These are phyloP conservation scores for Vigna radiata DNA, from an alignment of 306 rosid genomes.

Conservation along the genomic window DNA sequence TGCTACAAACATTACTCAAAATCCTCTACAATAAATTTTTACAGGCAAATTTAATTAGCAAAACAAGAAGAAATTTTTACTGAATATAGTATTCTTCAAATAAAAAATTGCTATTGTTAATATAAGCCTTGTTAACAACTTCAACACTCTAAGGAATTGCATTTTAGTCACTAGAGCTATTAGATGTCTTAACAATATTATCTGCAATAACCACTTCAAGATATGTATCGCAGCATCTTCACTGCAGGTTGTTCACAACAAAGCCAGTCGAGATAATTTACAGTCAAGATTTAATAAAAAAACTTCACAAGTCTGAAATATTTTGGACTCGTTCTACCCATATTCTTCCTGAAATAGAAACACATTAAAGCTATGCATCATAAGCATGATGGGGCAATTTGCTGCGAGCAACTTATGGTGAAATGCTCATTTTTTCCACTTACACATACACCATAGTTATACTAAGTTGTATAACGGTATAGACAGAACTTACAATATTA, in stretches of 20 bases:
- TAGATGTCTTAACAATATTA: slow-evolving; percentile 9
- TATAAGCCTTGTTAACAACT: slow-evolving; percentile 23
- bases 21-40: background rate
- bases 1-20: background rate
- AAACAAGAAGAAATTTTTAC: background rate
- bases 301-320: slow-evolving; percentile 1
- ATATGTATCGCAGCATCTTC: background rate
- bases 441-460: slow-evolving; percentile 20
- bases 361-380: background rate
- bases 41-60: background rate
- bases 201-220: slow-evolving; percentile 16
- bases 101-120: background rate
- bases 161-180: slow-evolving; percentile 12
- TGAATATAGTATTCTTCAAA: background rate
- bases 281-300: slow-evolving; percentile 1
- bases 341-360: slow-evolving; percentile 5
- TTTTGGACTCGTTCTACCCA: slow-evolving; percentile 13
- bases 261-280: background rate
- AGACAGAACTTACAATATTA: slow-evolving; percentile 78
- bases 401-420: background rate
- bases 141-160: background rate
- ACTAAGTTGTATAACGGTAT: slow-evolving; percentile 17
- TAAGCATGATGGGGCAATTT: slow-evolving; percentile 24
- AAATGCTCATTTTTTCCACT: slow-evolving; percentile 29
- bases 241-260: slow-evolving; percentile 27